phyloP scores from a whole-genome alignment of 2,329 filamentous ascomycete genomes.

The Pezicula carpinea region DNA sequence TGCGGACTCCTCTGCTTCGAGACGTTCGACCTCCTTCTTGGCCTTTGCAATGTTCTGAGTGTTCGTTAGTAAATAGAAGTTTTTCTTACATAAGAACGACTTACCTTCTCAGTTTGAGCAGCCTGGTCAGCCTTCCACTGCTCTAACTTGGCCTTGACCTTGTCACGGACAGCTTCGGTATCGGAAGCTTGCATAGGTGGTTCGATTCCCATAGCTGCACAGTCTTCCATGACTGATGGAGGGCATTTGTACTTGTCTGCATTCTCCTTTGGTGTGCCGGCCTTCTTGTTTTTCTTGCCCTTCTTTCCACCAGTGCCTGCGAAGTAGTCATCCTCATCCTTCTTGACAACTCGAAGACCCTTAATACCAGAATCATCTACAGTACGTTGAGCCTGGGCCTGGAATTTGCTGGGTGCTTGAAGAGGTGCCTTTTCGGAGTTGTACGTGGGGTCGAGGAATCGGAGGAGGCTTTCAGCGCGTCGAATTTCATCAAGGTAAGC shows the following conservation, averaged over 20 bases:
- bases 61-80: slow-evolving; percentile 12
- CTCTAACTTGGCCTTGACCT: slow-evolving; percentile 86
- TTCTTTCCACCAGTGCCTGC: slow-evolving; percentile 70
- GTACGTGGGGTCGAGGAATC: slow-evolving; percentile 80
- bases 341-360: slow-evolving; percentile 77
- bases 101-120: slow-evolving; percentile 83
- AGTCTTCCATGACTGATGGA: slow-evolving; percentile 87
- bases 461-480: slow-evolving; percentile 79
- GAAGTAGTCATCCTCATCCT: slow-evolving; percentile 88
- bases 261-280: slow-evolving; percentile 41
- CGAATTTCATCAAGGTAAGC: slow-evolving; percentile 93
- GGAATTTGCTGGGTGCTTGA: slow-evolving; percentile 65
- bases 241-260: slow-evolving; percentile 74
- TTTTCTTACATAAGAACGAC: slow-evolving; percentile 28
- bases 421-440: slow-evolving; percentile 61
- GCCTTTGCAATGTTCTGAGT: slow-evolving; percentile 91
- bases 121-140: slow-evolving; percentile 91
- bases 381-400: slow-evolving; percentile 74
- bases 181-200: slow-evolving; percentile 84
- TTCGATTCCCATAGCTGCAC: slow-evolving; percentile 77
- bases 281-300: slow-evolving; percentile 83
- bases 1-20: slow-evolving; percentile 63
- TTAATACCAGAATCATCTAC: slow-evolving; percentile 82
- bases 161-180: slow-evolving; percentile 74
- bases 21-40: slow-evolving; percentile 87